Conservation (phyloP, 2,329 filamentous ascomycete genomes). For the Stromatinia cepivora region DNA sequence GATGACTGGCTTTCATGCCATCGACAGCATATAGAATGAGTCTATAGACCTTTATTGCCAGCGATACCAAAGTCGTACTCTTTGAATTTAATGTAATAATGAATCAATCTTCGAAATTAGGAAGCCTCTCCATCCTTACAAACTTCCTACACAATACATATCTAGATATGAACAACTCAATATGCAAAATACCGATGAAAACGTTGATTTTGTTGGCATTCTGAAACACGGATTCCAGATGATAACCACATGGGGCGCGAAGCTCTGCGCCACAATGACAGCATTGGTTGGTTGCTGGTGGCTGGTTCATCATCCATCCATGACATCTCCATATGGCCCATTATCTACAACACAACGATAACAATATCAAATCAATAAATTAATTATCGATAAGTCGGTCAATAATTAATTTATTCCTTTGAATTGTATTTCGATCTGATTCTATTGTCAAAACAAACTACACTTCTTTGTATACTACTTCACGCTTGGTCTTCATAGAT, state of each 20-base stretch:
- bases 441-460: neutral
- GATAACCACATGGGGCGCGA: neutral
- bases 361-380: conserved; percentile 1
- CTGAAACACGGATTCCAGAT: conserved; percentile 4
- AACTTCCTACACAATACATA: neutral
- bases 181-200: neutral
- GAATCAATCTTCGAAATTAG: neutral
- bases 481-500: neutral
- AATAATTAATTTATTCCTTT: neutral
- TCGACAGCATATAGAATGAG: conserved; percentile 2
- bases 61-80: neutral
- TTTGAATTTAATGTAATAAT: neutral
- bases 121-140: neutral
- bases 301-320: neutral
- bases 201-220: neutral
- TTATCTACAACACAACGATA: neutral
- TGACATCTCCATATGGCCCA: neutral
- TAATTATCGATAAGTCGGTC: neutral
- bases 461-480: neutral
- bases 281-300: conserved; percentile 8
- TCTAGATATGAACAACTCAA: neutral
- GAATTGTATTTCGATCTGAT: neutral
- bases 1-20: neutral
- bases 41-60: conserved; percentile 6
- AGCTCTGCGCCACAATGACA: conserved; percentile 18